These are phyloP conservation scores for Sphaerulina musiva DNA, from an alignment of 2,329 filamentous ascomycete genomes.

Conservation along the genomic window DNA sequence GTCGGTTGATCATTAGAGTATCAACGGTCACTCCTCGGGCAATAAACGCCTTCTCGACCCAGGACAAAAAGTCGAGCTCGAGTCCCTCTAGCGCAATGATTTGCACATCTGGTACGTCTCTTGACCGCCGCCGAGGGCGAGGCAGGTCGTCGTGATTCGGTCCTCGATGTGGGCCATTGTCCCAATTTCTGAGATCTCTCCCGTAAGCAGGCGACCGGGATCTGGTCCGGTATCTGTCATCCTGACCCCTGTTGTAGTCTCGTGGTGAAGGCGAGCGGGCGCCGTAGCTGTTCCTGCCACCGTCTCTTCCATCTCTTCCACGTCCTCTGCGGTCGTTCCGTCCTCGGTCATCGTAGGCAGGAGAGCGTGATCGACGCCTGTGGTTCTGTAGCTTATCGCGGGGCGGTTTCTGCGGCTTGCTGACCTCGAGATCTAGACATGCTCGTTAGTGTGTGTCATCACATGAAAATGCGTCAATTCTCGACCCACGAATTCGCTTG, in stretches of 20 bases:
- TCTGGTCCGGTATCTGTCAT: conserved; percentile 34
- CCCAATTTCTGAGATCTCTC: conserved; percentile 29
- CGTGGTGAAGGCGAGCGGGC: conserved; percentile 43
- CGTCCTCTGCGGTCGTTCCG: conserved; percentile 43
- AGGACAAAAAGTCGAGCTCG: conserved; percentile 70
- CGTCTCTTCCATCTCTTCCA: conserved; percentile 46
- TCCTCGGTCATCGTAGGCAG: conserved; percentile 52
- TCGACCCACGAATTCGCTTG: conserved; percentile 79
- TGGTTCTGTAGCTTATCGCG: conserved; percentile 28
- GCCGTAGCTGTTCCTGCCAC: conserved; percentile 33
- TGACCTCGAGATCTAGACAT: conserved; percentile 72
- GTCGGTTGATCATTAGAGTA: conserved; percentile 70
- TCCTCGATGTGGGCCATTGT: conserved; percentile 59
- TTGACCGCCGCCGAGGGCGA: conserved; percentile 64
- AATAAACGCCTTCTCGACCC: conserved; percentile 71
- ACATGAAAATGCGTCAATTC: not conserved
- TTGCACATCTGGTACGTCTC: conserved; percentile 81
- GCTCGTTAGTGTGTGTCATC: conserved; percentile 27
- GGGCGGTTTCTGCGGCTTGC: conserved; percentile 63
- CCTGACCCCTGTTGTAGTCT: conserved; percentile 33
- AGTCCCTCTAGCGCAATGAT: conserved; percentile 75
- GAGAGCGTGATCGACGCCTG: conserved; percentile 51
- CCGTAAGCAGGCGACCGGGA: conserved; percentile 37
- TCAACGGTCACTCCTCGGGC: conserved; percentile 66
- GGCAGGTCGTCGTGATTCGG: conserved; percentile 59